Evolutionary conservation across 768 basidiomycete genomes (phyloP).

Genomic region (Boletus barrowsii): DNA sequence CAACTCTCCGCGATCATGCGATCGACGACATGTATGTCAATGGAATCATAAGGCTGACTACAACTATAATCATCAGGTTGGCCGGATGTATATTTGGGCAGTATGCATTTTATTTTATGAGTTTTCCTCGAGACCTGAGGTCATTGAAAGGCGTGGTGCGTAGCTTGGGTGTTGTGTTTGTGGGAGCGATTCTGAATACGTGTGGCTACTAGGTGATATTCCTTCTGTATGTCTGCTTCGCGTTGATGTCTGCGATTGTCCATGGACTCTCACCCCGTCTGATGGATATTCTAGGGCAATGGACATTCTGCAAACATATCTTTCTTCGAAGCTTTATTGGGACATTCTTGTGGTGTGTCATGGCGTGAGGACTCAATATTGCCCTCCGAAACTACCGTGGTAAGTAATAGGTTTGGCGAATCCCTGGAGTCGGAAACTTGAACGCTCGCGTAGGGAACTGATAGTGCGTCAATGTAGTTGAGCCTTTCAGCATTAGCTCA

Average conservation of each 20-base stretch:
- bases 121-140: slow-evolving; percentile 5
- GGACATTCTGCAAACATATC: slow-evolving; percentile 1
- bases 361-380: not conserved
- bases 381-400: not conserved
- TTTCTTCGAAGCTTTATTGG: not conserved
- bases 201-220: not conserved
- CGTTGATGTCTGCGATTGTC: not conserved
- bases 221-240: slow-evolving; percentile 1
- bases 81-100: slow-evolving; percentile 12
- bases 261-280: not conserved
- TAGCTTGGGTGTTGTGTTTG: not conserved
- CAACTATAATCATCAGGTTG: not conserved
- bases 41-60: not conserved
- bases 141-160: slow-evolving; percentile 7
- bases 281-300: not conserved
- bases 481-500: not conserved
- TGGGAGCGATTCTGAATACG: not conserved
- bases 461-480: not conserved
- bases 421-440: not conserved
- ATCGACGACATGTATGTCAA: too few relatives aligned
- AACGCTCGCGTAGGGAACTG: not conserved
- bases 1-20: not conserved
- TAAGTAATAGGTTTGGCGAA: not conserved
- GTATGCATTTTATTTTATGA: slow-evolving; percentile 5
- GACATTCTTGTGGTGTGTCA: not conserved